Conservation (phyloP, 306 rosid species). For the Begonia fuchsioides region DNA sequence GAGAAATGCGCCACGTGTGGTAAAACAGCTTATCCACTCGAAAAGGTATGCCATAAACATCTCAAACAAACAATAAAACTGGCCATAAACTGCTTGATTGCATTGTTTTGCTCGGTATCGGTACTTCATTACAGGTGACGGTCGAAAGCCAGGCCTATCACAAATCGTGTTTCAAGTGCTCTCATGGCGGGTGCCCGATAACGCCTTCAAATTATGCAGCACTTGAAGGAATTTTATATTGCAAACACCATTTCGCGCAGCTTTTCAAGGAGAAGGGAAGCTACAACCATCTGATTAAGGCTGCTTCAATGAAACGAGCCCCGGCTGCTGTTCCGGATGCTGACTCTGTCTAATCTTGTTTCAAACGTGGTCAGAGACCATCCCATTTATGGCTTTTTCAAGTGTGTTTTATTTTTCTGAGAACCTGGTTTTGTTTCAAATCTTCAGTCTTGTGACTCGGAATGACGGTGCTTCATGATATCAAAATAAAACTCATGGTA, state of each 20-base stretch:
- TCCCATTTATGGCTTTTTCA: not conserved
- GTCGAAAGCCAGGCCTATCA: conserved; percentile 83
- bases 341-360: not conserved
- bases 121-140: conserved; percentile 40
- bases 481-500: no score
- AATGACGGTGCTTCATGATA: no score
- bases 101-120: no score
- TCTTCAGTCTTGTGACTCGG: no score
- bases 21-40: conserved; percentile 87
- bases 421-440: no score
- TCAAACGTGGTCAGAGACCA: conserved; percentile 1
- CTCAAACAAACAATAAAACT: no score
- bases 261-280: conserved; percentile 77
- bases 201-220: conserved; percentile 91
- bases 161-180: conserved; percentile 87
- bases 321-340: conserved; percentile 7
- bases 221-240: conserved; percentile 78
- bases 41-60: conserved; percentile 44
- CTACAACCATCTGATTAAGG: conserved; percentile 8
- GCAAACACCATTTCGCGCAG: conserved; percentile 96
- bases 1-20: conserved; percentile 91
- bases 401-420: not conserved
- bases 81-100: no score
- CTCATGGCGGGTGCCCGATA: conserved; percentile 87
- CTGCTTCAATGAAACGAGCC: conserved; percentile 13